Percentiles rank a stretch among this genome's conserved stretches.
These are phyloP conservation scores for Lipomyces yamadae DNA, from an alignment of 805 yeast species.

Conservation along the genomic window DNA sequence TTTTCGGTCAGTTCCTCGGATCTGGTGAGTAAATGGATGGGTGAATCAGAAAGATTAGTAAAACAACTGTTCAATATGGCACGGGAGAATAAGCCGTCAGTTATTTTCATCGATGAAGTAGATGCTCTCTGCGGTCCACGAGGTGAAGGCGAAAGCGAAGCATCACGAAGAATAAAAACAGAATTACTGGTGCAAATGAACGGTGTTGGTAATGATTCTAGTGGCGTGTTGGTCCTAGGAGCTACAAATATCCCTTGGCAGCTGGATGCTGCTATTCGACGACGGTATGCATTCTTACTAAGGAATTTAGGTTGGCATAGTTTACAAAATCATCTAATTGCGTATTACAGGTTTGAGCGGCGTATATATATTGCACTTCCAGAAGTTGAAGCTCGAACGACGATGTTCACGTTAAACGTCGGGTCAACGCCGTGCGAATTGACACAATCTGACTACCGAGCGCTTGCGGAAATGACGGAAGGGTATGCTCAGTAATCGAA, in stretches of 20 bases:
- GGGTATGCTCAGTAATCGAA: constrained; percentile 52
- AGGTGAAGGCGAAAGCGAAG: constrained; percentile 98
- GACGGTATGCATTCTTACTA: constrained; percentile 54
- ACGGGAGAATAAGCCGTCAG: constrained; percentile 91
- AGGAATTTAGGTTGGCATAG: no score
- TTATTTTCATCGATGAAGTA: constrained; percentile 96
- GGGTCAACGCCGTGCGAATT: constrained; percentile 87
- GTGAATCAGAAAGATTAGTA: constrained; percentile 94
- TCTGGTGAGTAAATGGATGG: constrained; percentile 98
- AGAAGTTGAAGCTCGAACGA: constrained; percentile 86
- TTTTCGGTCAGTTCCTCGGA: constrained; percentile 96
- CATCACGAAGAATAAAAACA: constrained; percentile 92
- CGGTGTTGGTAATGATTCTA: constrained; percentile 94
- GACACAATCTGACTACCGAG: constrained; percentile 70
- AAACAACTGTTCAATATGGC: constrained; percentile 96
- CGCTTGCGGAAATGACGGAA: constrained; percentile 89
- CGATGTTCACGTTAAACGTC: constrained; percentile 92
- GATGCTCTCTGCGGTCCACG: constrained; percentile 98
- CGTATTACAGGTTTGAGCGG: constrained; percentile 65
- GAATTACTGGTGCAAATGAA: constrained; percentile 97
- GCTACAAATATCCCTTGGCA: constrained; percentile 99
- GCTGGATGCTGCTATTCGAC: constrained; percentile 93
- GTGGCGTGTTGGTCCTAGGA: constrained; percentile 91
- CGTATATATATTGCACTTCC: constrained; percentile 96
- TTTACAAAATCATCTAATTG: constrained; percentile 6